Conservation (phyloP, 2,329 filamentous ascomycete species). For the Monosporascus sp. region DNA sequence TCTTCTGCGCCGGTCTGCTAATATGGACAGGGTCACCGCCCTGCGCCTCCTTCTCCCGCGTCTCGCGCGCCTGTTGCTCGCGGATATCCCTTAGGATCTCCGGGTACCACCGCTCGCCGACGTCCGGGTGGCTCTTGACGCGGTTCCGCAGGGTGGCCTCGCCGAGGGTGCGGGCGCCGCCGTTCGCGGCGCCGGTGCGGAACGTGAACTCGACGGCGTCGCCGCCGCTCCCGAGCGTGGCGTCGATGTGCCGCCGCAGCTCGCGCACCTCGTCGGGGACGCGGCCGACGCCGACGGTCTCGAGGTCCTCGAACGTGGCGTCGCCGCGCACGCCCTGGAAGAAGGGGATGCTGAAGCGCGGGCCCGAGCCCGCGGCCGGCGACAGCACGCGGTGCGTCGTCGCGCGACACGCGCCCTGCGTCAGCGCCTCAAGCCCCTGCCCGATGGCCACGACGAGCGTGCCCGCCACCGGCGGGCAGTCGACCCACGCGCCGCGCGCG, state of each 20-base stretch:
- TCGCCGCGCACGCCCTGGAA: constrained; percentile 82
- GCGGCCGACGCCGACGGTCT: constrained; percentile 46
- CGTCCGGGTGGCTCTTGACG: constrained; percentile 81
- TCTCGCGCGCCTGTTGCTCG: constrained; percentile 48
- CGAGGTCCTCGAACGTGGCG: constrained; percentile 73
- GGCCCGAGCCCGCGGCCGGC: constrained; percentile 61
- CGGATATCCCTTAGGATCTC: constrained; percentile 54
- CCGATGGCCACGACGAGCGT: constrained; percentile 85
- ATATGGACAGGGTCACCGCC: constrained; percentile 13
- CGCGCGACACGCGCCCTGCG: constrained; percentile 72
- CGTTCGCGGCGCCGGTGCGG: constrained; percentile 60
- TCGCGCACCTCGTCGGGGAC: constrained; percentile 58
- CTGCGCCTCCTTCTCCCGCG: constrained; percentile 21
- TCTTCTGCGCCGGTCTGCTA: constrained; percentile 21
- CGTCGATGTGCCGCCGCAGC: constrained; percentile 55
- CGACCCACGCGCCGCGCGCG: constrained; percentile 70
- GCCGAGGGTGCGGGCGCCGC: constrained; percentile 62
- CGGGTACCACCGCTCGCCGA: constrained; percentile 76
- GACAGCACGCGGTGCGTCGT: constrained; percentile 83
- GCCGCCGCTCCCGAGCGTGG: constrained; percentile 48
- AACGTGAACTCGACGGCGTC: constrained; percentile 89
- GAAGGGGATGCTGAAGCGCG: constrained; percentile 77
- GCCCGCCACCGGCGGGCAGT: constrained; percentile 68
- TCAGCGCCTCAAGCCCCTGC: constrained; percentile 80
- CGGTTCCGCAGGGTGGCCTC: constrained; percentile 82